Evolutionary conservation across 2,329 filamentous ascomycete species (phyloP), one percentile per base, ranked within the genome.

Genomic region (Hymenotorrendiella dingleyae): DNA sequence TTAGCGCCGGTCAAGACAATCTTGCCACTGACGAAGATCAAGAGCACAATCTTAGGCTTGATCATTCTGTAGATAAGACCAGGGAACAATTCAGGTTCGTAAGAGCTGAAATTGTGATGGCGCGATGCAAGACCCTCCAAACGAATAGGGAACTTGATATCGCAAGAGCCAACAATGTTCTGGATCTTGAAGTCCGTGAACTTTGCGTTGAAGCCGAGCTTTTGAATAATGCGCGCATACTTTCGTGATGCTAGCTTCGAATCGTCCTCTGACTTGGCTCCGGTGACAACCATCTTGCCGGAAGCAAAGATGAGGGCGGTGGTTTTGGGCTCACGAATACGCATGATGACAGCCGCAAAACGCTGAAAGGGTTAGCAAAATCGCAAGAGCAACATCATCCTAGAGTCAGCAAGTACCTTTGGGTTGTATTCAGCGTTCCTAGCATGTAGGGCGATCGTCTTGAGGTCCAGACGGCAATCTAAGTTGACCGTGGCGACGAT

Each of bases 1-100:
- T 98, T 97, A 55, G 93, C 93, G 62, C 93, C 93, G 30, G 93
- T 97, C 63, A 97, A 77, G 60, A 97, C 93, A 50, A 97, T 97
- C 78, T 97, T 97, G 62, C 91, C 93, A 61, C 85, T 93, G 60
- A 97, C 91, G 72, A 97, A 97, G 67, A 98, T 96, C 62, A 97
- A 73, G 20, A 97, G 81, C 41, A 97, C 91, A 56, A 97, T 95
- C 81, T 97, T 97, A 16, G 93, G 93, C 76, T 97, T 97, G 76
- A 97, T 96, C 93, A 98, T 98, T 66, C 93, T 89, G 71, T 98
- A 98, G 70, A 98, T 98, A 40, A 98, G 82, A 80, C 93, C 93
- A 61, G 93, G 93, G 78, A 97, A 98, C 65, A 98, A 68, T 65
- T 98, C 93, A 55, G 93, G 93, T 68, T 98, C 93, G 68, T 98